Conservation (phyloP, 306 rosid genomes). For the Quercus variabilis region DNA sequence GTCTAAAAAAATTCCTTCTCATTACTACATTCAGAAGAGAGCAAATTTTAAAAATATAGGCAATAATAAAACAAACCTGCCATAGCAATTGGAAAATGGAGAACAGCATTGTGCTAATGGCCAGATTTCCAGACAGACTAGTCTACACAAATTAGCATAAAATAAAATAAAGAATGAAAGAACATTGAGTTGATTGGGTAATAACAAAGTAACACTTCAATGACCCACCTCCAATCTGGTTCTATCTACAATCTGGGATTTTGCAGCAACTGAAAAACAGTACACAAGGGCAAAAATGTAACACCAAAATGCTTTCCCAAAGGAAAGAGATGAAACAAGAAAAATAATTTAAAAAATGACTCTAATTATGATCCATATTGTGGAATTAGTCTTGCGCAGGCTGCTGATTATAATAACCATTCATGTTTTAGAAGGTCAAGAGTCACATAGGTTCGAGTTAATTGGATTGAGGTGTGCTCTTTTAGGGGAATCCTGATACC, state of each 20-base stretch:
- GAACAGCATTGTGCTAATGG: conserved; percentile 36
- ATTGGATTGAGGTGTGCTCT: too few species aligned
- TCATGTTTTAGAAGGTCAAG: not conserved
- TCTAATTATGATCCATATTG: not conserved
- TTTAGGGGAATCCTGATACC: not conserved
- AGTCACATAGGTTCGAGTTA: not conserved
- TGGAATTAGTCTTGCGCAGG: not conserved
- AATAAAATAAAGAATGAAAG: not conserved
- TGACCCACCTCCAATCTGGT: conserved; percentile 26
- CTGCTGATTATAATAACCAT: not conserved
- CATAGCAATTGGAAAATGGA: conserved; percentile 37
- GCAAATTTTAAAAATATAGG: not conserved
- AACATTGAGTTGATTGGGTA: not conserved
- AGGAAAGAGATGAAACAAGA: not conserved
- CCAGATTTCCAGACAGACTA: conserved; percentile 32
- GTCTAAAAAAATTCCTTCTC: not conserved
- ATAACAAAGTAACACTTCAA: not conserved
- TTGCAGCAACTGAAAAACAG: conserved; percentile 17
- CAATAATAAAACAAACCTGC: conserved; percentile 33
- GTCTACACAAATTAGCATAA: conserved; percentile 16
- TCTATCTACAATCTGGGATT: conserved; percentile 15
- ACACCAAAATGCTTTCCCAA: not conserved
- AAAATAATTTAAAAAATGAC: not conserved
- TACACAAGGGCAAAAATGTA: not conserved
- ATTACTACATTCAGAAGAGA: not conserved